phyloP scores from a whole-genome alignment of 345 rosid genomes.

The Litchi chinensis region DNA sequence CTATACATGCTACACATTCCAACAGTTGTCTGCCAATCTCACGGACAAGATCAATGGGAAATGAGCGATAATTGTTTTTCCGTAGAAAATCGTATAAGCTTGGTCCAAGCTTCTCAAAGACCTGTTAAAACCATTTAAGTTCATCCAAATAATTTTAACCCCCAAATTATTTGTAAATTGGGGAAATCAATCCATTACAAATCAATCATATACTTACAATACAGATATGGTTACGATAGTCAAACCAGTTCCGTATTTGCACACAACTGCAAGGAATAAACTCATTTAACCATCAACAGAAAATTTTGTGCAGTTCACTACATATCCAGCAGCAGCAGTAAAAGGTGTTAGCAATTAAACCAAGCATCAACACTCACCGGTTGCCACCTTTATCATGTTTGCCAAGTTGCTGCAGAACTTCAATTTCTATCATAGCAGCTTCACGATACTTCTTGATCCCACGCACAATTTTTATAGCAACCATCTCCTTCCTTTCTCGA shows the following conservation, averaged over 20 bases:
- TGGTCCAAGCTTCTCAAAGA: constrained; percentile 99
- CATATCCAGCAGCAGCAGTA: constrained; percentile 18
- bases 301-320: constrained; percentile 19
- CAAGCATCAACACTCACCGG: constrained; percentile 58
- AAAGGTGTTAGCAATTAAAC: constrained; percentile 1
- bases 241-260: constrained; percentile 98
- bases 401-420: constrained; percentile 79
- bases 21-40: constrained; percentile 99
- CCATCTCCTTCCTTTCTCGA: constrained; percentile 83
- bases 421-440: constrained; percentile 93
- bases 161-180: constrained; percentile 58
- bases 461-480: constrained; percentile 85
- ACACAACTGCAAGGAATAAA: constrained; percentile 99
- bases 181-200: constrained; percentile 65
- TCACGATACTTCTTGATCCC: constrained; percentile 88
- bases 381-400: constrained; percentile 81
- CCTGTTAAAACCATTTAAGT: constrained; percentile 86
- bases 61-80: constrained; percentile 96
- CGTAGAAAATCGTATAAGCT: constrained; percentile 98
- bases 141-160: constrained; percentile 72
- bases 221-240: constrained; percentile 99
- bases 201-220: constrained; percentile 82
- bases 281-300: constrained; percentile 62
- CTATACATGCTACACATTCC: constrained; percentile 99
- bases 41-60: constrained; percentile 97